Percentiles rank a stretch among this genome's conserved stretches.
These are phyloP conservation scores for Groenewaldozyma sp. DNA, from an alignment of 1,139 yeast species.

Conservation along the genomic window DNA sequence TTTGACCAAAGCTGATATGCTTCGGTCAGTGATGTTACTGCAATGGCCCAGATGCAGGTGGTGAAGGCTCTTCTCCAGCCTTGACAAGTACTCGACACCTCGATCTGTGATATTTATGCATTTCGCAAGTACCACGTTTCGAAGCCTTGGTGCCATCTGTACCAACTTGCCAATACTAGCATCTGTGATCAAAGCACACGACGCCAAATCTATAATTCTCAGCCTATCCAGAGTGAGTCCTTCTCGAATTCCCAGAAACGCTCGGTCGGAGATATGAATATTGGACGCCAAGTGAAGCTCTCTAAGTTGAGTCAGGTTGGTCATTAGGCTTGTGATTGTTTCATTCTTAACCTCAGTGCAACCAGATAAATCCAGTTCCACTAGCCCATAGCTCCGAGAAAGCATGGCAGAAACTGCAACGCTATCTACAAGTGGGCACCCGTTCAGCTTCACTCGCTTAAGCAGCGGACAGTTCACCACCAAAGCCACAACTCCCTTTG, in stretches of 20 bases:
- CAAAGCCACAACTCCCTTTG: constrained; percentile 52
- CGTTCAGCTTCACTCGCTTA: constrained; percentile 74
- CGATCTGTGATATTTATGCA: constrained; percentile 84
- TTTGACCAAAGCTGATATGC: constrained; percentile 66
- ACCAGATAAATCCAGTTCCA: constrained; percentile 83
- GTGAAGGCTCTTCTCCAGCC: constrained; percentile 73
- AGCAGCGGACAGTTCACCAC: constrained; percentile 61
- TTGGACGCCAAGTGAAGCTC: constrained; percentile 80
- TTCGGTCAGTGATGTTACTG: constrained; percentile 78
- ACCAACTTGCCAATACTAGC: constrained; percentile 66
- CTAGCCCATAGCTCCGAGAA: constrained; percentile 62
- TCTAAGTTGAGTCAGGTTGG: constrained; percentile 58
- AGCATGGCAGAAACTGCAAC: constrained; percentile 56
- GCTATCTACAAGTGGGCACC: constrained; percentile 61
- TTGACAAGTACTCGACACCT: constrained; percentile 61
- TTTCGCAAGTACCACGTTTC: constrained; percentile 84
- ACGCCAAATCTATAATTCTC: constrained; percentile 77
- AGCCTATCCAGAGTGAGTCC: constrained; percentile 38
- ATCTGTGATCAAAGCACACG: constrained; percentile 77
- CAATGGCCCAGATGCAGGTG: constrained; percentile 94
- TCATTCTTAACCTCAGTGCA: constrained; percentile 66
- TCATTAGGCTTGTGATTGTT: constrained; percentile 52
- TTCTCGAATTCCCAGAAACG: constrained; percentile 26
- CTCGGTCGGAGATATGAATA: constrained; percentile 55
- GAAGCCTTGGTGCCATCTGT: constrained; percentile 66